A percentile compares a stretch with the other conserved stretches of the same genome.
phyloP scores from a whole-genome alignment of 257 asterid species.

The Petunia secreta region DNA sequence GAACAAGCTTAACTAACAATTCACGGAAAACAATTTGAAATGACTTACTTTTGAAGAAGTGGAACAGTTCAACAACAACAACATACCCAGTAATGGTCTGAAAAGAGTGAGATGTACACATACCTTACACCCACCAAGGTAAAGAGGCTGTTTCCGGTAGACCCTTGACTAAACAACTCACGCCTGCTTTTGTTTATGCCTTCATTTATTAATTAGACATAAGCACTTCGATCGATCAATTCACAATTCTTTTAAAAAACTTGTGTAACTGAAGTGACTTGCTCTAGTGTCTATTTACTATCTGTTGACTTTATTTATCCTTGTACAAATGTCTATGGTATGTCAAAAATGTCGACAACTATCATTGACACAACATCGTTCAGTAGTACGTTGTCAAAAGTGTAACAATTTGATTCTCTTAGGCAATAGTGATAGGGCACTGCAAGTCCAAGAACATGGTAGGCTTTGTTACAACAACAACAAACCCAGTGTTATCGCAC shows the following conservation, averaged over 20 bases:
- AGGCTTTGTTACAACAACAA: background rate
- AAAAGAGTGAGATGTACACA: too few relatives aligned
- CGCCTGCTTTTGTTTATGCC: background rate
- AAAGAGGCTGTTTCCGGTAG: too few relatives aligned
- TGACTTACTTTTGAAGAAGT: constrained; percentile 1
- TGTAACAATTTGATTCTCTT: constrained; percentile 15
- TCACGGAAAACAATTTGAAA: background rate
- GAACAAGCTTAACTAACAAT: constrained; percentile 9
- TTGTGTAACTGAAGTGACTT: too few relatives aligned
- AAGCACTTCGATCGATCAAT: background rate
- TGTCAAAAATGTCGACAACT: constrained; percentile 26
- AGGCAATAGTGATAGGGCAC: background rate
- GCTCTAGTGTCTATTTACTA: too few relatives aligned
- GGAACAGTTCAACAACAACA: background rate
- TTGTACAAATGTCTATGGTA: constrained; percentile 23
- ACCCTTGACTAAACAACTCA: too few relatives aligned
- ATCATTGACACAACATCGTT: constrained; percentile 9
- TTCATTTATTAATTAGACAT: background rate
- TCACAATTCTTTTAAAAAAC: background rate
- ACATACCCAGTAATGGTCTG: too few relatives aligned
- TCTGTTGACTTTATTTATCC: background rate
- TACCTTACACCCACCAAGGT: too few relatives aligned
- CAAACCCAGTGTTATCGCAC: too few relatives aligned
- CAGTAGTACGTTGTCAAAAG: constrained; percentile 24
- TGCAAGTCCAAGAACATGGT: constrained; percentile 23